These are phyloP conservation scores for Lactarius evosmus DNA, from an alignment of 768 basidiomycete genomes.

Conservation along the genomic window DNA sequence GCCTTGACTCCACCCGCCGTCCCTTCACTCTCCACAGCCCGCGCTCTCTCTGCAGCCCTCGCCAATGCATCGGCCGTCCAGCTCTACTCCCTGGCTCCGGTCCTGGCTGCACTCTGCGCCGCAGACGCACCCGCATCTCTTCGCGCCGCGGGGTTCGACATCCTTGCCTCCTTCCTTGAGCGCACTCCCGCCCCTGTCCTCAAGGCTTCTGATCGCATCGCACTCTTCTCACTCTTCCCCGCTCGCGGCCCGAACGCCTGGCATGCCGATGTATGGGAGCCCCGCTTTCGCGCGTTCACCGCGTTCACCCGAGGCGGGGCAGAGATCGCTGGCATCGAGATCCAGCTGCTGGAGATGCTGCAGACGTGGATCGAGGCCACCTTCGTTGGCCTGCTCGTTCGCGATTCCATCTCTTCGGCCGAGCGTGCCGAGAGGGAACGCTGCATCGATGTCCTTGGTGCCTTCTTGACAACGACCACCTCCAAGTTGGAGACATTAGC, in stretches of 20 bases:
- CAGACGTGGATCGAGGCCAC: slow-evolving; percentile 65
- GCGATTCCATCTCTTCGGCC: slow-evolving; percentile 36
- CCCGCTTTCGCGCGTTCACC: slow-evolving; percentile 62
- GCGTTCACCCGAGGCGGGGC: slow-evolving; percentile 59
- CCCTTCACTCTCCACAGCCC: slow-evolving; percentile 63
- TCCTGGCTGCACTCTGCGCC: slow-evolving; percentile 59
- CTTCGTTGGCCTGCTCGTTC: slow-evolving; percentile 47
- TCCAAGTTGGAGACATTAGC: slow-evolving; percentile 52
- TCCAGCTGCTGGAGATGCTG: slow-evolving; percentile 50
- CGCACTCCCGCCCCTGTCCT: slow-evolving; percentile 48
- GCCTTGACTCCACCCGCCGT: slow-evolving; percentile 51
- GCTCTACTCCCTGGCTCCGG: slow-evolving; percentile 50
- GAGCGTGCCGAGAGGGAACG: slow-evolving; percentile 57
- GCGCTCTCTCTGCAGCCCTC: slow-evolving; percentile 50
- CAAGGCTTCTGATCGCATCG: slow-evolving; percentile 55
- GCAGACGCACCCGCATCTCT: slow-evolving; percentile 50
- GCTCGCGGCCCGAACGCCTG: slow-evolving; percentile 43
- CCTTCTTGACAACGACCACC: slow-evolving; percentile 52
- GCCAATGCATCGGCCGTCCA: slow-evolving; percentile 46
- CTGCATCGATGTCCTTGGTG: slow-evolving; percentile 57
- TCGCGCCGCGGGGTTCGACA: slow-evolving; percentile 68
- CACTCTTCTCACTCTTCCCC: slow-evolving; percentile 63
- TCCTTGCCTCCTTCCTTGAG: slow-evolving; percentile 67
- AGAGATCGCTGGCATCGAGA: slow-evolving; percentile 65
- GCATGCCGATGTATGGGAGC: slow-evolving; percentile 68